These are phyloP conservation scores for Cyberlindnera japonica DNA, from an alignment of 805 yeast species.

Conservation along the genomic window DNA sequence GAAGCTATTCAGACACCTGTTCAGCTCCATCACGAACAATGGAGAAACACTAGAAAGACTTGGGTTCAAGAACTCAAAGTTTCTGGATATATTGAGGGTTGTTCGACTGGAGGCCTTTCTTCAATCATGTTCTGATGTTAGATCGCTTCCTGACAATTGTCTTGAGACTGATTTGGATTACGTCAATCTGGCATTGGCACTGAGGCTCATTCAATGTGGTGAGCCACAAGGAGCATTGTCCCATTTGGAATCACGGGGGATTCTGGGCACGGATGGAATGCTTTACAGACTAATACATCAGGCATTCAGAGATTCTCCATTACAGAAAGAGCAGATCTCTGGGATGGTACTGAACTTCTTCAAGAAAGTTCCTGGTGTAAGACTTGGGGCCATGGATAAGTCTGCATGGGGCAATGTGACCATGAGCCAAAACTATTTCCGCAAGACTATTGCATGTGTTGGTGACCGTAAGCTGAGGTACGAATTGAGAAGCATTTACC, in stretches of 20 bases:
- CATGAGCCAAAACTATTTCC: conserved; percentile 8
- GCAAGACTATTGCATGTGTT: conserved; percentile 5
- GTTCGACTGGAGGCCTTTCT: conserved; percentile 17
- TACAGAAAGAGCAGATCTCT: conserved; percentile 1
- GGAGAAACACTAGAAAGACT: conserved; percentile 1
- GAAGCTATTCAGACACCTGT: conserved; percentile 15
- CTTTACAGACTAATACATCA: conserved; percentile 13
- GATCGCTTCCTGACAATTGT: conserved; percentile 12
- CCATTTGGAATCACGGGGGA: conserved; percentile 4
- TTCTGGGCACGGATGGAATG: conserved; percentile 13
- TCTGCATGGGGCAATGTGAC: conserved; percentile 8
- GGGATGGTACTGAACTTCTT: conserved; percentile 2
- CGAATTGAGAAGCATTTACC: conserved; percentile 12
- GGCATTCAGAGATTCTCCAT: conserved; percentile 2
- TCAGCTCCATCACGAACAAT: conserved; percentile 11
- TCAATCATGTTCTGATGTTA: conserved; percentile 9
- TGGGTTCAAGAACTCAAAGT: conserved; percentile 8
- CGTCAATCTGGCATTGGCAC: conserved; percentile 14
- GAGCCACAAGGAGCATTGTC: conserved; percentile 8
- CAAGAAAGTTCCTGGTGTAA: conserved; percentile 4
- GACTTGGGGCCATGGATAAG: conserved; percentile 11
- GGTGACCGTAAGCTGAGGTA: neutral
- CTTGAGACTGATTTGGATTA: conserved; percentile 16
- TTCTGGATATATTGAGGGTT: conserved; percentile 13
- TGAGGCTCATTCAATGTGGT: conserved; percentile 8